Percentiles rank a stretch among this genome's conserved stretches.
These are phyloP conservation scores for Lipomyces starkeyi DNA, from an alignment of 805 yeast species.

Conservation along the genomic window DNA sequence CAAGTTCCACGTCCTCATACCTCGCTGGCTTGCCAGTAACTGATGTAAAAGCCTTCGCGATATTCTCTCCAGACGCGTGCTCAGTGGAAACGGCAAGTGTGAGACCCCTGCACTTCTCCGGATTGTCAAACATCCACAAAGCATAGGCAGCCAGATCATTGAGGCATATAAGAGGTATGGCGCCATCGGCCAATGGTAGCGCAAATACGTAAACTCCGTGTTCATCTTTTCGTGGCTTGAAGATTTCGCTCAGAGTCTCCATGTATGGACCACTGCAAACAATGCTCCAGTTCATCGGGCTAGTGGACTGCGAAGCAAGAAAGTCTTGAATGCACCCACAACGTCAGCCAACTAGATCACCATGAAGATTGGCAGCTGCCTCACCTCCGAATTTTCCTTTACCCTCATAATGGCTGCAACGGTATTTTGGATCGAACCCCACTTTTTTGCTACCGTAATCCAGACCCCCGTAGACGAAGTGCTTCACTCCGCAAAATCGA, in stretches of 20 bases:
- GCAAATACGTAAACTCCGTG: neutral
- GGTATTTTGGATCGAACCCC: slow-evolving; percentile 4
- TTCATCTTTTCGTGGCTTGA: slow-evolving; percentile 1
- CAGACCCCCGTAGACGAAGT: neutral
- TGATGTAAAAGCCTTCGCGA: neutral
- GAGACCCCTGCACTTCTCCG: neutral
- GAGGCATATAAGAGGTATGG: neutral
- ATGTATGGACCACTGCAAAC: slow-evolving; percentile 1
- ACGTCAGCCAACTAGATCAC: neutral
- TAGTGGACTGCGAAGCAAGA: slow-evolving; percentile 2
- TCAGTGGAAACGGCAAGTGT: neutral
- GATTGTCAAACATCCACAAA: slow-evolving; percentile 1
- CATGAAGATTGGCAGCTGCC: neutral
- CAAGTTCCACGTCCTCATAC: slow-evolving; percentile 1
- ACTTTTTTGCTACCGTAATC: neutral
- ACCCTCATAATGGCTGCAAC: neutral
- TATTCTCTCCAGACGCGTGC: slow-evolving; percentile 2
- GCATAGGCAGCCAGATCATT: neutral
- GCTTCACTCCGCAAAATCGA: neutral
- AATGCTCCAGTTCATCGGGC: slow-evolving; percentile 2
- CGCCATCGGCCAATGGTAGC: neutral
- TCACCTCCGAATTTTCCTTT: neutral
- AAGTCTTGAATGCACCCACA: neutral
- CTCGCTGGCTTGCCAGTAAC: slow-evolving; percentile 2
- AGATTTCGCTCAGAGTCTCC: neutral